A percentile compares a stretch with the other conserved stretches of the same genome.
Evolutionary conservation across 306 rosid genomes (phyloP).

Genomic region (Pueraria montana): DNA sequence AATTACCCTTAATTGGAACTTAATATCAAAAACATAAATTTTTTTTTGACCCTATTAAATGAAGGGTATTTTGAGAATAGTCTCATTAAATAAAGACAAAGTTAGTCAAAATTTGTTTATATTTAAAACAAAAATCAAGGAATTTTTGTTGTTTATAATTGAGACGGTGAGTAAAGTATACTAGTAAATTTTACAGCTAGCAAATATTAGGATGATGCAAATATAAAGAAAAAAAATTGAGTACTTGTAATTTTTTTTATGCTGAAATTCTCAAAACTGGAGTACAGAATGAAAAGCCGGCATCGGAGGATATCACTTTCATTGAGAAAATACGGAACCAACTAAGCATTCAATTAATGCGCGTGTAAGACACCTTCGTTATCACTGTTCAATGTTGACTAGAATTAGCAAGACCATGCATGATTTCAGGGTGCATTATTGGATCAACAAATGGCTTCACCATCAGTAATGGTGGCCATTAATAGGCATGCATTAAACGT

Average conservation of each 20-base stretch:
- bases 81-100: too few species aligned
- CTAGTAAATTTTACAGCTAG: constrained; percentile 6
- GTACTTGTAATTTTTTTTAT: background rate
- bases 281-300: constrained; percentile 37
- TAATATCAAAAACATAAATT: too few species aligned
- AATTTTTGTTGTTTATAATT: too few species aligned
- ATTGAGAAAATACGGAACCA: background rate
- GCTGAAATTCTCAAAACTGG: constrained; percentile 20
- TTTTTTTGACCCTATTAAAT: too few species aligned
- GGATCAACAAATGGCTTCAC: constrained; percentile 50
- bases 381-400: background rate
- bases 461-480: background rate
- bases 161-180: too few species aligned
- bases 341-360: background rate
- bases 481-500: constrained; percentile 29
- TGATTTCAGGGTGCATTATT: constrained; percentile 20
- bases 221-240: background rate
- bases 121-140: too few species aligned
- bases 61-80: too few species aligned
- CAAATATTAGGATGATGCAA: background rate
- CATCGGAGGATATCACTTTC: background rate
- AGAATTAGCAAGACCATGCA: constrained; percentile 2
- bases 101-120: too few species aligned
- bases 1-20: too few species aligned
- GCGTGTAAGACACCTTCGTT: background rate